phyloP scores from a whole-genome alignment of 2,329 filamentous ascomycete genomes.

The Akanthomyces muscarius region DNA sequence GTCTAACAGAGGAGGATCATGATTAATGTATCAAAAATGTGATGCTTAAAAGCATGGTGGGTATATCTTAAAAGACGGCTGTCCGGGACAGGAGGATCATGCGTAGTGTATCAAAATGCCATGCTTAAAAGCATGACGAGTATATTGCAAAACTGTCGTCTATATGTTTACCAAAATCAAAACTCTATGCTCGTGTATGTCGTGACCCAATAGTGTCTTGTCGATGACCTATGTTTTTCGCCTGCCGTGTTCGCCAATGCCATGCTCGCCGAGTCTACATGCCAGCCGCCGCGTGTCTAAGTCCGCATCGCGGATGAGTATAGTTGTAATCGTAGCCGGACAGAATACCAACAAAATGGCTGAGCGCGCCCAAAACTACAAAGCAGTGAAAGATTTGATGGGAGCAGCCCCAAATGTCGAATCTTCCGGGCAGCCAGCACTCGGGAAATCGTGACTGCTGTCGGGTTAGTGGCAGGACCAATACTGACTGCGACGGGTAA shows the following conservation, averaged over 20 bases:
- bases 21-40: conserved; percentile 33
- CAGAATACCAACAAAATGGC: conserved; percentile 20
- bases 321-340: conserved; percentile 24
- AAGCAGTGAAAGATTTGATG: conserved; percentile 46
- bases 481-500: neutral
- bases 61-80: conserved; percentile 45
- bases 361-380: conserved; percentile 35
- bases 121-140: neutral
- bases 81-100: conserved; percentile 84
- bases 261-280: neutral
- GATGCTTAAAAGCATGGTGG: neutral
- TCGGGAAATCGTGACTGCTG: conserved; percentile 41
- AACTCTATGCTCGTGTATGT: neutral
- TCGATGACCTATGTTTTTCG: neutral
- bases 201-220: neutral
- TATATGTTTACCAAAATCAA: neutral
- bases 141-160: neutral
- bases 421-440: conserved; percentile 36
- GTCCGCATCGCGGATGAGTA: conserved; percentile 16
- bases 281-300: conserved; percentile 5
- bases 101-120: conserved; percentile 34
- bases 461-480: neutral
- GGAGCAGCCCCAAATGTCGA: conserved; percentile 43
- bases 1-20: conserved; percentile 78
- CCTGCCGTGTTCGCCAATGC: neutral